Evolutionary conservation across 140 eudicot genomes (phyloP).

Genomic region (Anethum foeniculum): DNA sequence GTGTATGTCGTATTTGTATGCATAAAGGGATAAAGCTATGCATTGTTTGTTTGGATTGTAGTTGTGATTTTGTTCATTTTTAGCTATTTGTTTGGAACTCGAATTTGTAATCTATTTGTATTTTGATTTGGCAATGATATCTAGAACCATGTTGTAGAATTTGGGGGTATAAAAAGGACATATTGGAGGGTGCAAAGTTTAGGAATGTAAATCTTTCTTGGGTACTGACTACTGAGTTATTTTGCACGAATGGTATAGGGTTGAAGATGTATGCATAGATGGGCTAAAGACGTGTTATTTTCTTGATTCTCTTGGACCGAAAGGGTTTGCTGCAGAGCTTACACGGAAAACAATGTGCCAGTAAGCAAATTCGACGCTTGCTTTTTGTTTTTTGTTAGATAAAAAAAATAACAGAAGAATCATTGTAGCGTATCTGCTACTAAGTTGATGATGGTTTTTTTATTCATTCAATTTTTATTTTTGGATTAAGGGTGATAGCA

Average conservation of each 20-base stretch:
- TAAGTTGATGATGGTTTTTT: neutral
- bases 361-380: conserved; percentile 32
- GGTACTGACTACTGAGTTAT: neutral
- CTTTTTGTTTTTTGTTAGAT: conserved; percentile 3
- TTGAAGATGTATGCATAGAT: conserved; percentile 63
- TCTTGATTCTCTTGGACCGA: conserved; percentile 76
- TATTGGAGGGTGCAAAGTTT: neutral
- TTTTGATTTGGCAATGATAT: neutral
- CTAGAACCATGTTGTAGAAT: neutral
- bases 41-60: neutral
- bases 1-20: neutral
- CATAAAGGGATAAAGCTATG: neutral
- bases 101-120: neutral
- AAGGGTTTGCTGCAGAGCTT: conserved; percentile 72
- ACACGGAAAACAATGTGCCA: conserved; percentile 45
- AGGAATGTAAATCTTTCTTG: neutral
- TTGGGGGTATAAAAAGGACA: no score
- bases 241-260: conserved; percentile 23
- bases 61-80: neutral
- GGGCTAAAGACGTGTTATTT: conserved; percentile 69
- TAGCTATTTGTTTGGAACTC: neutral
- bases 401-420: neutral
- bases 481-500: conserved; percentile 52
- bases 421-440: neutral
- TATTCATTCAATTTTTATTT: neutral